Percentiles rank a stretch among this genome's conserved stretches.
Evolutionary conservation across 495 filamentous ascomycete genomes (phyloP).

Genomic region (Xanthoparmelia taractica): DNA sequence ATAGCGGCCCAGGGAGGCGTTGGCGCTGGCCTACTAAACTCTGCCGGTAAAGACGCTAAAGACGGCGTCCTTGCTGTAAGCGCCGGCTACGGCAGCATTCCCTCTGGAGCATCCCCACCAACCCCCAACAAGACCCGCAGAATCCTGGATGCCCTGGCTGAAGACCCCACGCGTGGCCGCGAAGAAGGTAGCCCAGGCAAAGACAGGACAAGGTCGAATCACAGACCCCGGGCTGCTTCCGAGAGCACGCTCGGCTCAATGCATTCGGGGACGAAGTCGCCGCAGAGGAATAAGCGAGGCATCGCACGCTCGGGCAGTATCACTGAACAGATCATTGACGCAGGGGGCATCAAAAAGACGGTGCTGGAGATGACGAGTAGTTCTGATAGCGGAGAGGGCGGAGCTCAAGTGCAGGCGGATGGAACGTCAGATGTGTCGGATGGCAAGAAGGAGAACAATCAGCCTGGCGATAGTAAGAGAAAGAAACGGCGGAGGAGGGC

Average conservation of each 20-base stretch:
- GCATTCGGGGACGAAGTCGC: slow-evolving; percentile 21
- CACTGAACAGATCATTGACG: slow-evolving; percentile 76
- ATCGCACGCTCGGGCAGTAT: slow-evolving; percentile 77
- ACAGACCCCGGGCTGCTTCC: slow-evolving; percentile 9
- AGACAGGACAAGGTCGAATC: slow-evolving; percentile 9
- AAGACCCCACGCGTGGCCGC: slow-evolving; percentile 15
- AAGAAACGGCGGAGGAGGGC: slow-evolving; percentile 39
- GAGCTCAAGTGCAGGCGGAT: slow-evolving; percentile 19
- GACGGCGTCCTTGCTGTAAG: slow-evolving; percentile 63
- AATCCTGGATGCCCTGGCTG: slow-evolving; percentile 17
- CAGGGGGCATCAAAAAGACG: slow-evolving; percentile 75
- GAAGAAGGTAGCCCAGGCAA: neutral
- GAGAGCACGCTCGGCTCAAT: slow-evolving; percentile 38
- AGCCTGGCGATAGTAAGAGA: slow-evolving; percentile 22
- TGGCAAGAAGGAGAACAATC: slow-evolving; percentile 22
- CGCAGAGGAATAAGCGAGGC: slow-evolving; percentile 33
- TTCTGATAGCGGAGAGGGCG: slow-evolving; percentile 16
- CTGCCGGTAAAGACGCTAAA: slow-evolving; percentile 49
- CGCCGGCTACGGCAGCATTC: slow-evolving; percentile 57
- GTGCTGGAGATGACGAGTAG: slow-evolving; percentile 66
- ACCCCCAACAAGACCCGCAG: slow-evolving; percentile 26
- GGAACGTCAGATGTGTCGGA: slow-evolving; percentile 27
- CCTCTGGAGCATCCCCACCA: slow-evolving; percentile 27
- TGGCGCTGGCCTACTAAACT: slow-evolving; percentile 43
- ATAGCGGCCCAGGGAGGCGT: slow-evolving; percentile 40